Base-by-base conservation (phyloP, 2,329 filamentous ascomycete species). In the Alternaria burnsii region DNA sequence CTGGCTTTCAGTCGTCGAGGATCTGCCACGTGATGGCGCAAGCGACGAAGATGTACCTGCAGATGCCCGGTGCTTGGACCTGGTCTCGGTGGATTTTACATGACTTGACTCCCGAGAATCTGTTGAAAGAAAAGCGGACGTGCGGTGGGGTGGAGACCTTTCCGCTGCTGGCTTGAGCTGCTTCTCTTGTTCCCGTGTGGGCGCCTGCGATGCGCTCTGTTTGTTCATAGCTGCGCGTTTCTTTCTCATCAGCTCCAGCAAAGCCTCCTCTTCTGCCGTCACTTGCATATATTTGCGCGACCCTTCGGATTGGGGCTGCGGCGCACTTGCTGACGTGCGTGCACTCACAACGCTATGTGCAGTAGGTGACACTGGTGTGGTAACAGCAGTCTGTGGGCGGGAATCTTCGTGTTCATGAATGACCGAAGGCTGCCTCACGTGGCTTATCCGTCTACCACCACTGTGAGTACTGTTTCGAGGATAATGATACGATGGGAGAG, bases 171-270 rank as follows among this genome's bases (percentile, higher is more conserved):
- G 62, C 24, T 55, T 67, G 34, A 69, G 68, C 59, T 61, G 65
- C 38, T 66, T 62, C 36, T 71, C 70, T 36, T 78, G 67, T 60
- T 81, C 77, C 6, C 79, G 58, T 14, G 75, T 75, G 22, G 75
- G 67, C 36, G 76, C 79, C 61, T 81, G 76, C 1, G 75, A 67
- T 58, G 76, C 78, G 50, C 72, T 77, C 14, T 57, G 54, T 63
- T 81, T 79, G 26, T 76, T 76, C 81, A 83, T 83, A 8, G 77
- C 78, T 11, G 81, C 81, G 44, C 82, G 78, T 66, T 83, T 84
- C 58, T 79, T 77, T 8, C 82, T 80, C 81, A 84, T 83, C 71
- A 84, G 72, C 55, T 83, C 82, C 36, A 84, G 63, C 14, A 84
- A 67, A 24, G 80, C 79, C 69, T 83, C 82, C 66, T 84, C 82